A percentile compares a stretch with the other conserved stretches of the same genome.
Evolutionary conservation across 805 yeast genomes (phyloP).

Genomic region (Dipodascus geniculatus): DNA sequence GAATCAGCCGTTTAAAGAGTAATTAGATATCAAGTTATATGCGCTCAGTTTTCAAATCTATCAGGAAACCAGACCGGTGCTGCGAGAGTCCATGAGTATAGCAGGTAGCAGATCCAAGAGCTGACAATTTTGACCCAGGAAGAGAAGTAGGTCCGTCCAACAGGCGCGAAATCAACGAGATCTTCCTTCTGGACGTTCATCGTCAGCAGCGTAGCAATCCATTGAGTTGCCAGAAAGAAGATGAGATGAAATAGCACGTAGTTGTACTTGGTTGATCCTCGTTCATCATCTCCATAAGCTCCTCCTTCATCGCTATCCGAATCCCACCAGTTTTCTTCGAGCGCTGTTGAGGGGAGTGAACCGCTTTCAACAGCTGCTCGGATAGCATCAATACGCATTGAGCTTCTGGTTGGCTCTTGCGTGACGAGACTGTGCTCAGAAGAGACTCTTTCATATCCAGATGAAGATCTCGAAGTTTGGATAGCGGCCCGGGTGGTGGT

Average conservation of each 20-base stretch:
- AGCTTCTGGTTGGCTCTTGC: conserved; percentile 49
- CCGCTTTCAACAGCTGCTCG: conserved; percentile 96
- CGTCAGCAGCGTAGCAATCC: conserved; percentile 87
- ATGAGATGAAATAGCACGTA: conserved; percentile 82
- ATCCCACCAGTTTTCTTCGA: conserved; percentile 54
- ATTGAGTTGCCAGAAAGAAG: conserved; percentile 91
- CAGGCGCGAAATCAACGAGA: conserved; percentile 86
- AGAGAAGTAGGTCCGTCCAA: conserved; percentile 91
- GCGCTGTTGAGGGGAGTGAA: conserved; percentile 83
- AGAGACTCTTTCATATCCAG: conserved; percentile 34
- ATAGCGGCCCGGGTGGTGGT: conserved; percentile 97
- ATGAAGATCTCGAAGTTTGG: conserved; percentile 42
- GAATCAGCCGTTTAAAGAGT: too few species aligned
- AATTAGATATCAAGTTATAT: too few species aligned
- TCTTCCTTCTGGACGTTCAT: conserved; percentile 80
- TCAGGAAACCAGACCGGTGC: conserved; percentile 92
- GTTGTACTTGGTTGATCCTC: conserved; percentile 60
- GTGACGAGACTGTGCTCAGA: conserved; percentile 28
- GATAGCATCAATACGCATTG: conserved; percentile 77
- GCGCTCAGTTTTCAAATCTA: conserved; percentile 39
- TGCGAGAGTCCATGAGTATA: conserved; percentile 81
- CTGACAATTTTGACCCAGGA: conserved; percentile 89
- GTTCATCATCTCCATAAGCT: conserved; percentile 45
- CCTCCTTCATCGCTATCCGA: conserved; percentile 29
- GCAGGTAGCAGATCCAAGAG: conserved; percentile 80